Percentiles rank a stretch among this genome's conserved stretches.
phyloP scores from a whole-genome alignment of 2,329 filamentous ascomycete species.

The Calonectria montana region DNA sequence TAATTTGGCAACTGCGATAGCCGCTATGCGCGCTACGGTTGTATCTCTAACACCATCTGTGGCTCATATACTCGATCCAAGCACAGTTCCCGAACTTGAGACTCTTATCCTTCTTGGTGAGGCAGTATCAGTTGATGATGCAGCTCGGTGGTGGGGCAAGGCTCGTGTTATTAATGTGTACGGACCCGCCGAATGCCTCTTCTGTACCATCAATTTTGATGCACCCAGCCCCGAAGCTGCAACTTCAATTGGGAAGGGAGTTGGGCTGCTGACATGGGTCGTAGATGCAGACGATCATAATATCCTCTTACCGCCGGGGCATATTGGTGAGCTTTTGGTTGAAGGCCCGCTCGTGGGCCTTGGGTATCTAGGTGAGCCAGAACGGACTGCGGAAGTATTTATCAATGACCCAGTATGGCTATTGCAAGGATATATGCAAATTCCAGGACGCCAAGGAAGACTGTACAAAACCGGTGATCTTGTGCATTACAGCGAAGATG shows the following conservation, averaged over 20 bases:
- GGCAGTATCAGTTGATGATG: slow-evolving; percentile 1
- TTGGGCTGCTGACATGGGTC: slow-evolving; percentile 32
- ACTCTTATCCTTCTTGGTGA: slow-evolving; percentile 22
- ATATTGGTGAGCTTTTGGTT: slow-evolving; percentile 57
- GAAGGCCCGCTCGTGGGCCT: slow-evolving; percentile 59
- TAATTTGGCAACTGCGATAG: neutral
- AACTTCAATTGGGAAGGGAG: slow-evolving; percentile 11
- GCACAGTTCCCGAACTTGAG: slow-evolving; percentile 4
- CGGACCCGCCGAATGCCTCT: slow-evolving; percentile 19
- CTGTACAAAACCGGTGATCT: slow-evolving; percentile 62
- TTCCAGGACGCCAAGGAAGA: slow-evolving; percentile 18
- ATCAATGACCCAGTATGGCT: slow-evolving; percentile 53
- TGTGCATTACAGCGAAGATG: slow-evolving; percentile 53
- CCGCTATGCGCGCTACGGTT: neutral
- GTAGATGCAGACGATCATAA: slow-evolving; percentile 35
- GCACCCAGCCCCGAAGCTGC: neutral
- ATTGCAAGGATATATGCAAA: neutral
- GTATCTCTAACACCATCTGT: slow-evolving; percentile 21
- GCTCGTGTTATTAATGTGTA: slow-evolving; percentile 9
- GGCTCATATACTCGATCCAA: slow-evolving; percentile 8
- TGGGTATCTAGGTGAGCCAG: slow-evolving; percentile 58
- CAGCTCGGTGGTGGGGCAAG: slow-evolving; percentile 4
- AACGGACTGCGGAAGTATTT: slow-evolving; percentile 44
- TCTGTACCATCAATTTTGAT: slow-evolving; percentile 9
- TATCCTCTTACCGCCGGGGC: slow-evolving; percentile 37